These are phyloP conservation scores for Anthracocystis panici-leucophaei DNA, from an alignment of 1,284 basidiomycete genomes.

Conservation along the genomic window DNA sequence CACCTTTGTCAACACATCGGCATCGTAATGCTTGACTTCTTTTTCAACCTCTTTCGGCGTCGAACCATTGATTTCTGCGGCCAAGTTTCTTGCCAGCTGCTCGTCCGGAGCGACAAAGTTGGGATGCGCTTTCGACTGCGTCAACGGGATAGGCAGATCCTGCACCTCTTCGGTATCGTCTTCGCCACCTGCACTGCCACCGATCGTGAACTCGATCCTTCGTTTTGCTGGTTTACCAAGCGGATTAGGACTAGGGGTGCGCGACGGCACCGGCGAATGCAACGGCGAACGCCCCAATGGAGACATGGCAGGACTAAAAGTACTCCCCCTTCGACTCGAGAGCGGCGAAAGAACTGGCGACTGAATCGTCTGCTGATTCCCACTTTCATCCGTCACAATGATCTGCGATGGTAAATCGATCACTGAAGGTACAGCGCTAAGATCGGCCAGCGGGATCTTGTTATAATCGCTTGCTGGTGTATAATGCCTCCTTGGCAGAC, in stretches of 20 bases:
- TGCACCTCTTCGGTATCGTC: slow-evolving; percentile 13
- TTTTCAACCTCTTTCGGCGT: slow-evolving; percentile 27
- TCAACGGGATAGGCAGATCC: slow-evolving; percentile 40
- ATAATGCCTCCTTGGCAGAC: slow-evolving; percentile 60
- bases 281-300: slow-evolving; percentile 13
- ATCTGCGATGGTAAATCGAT: slow-evolving; percentile 49
- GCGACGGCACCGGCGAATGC: slow-evolving; percentile 32
- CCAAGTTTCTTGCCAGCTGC: slow-evolving; percentile 19
- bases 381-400: slow-evolving; percentile 45
- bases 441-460: slow-evolving; percentile 49
- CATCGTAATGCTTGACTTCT: slow-evolving; percentile 81
- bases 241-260: slow-evolving; percentile 40
- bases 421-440: slow-evolving; percentile 45
- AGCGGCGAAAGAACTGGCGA: slow-evolving; percentile 20
- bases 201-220: slow-evolving; percentile 48
- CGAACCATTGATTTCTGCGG: slow-evolving; percentile 21
- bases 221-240: slow-evolving; percentile 17
- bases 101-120: slow-evolving; percentile 41
- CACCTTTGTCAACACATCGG: slow-evolving; percentile 86
- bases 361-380: slow-evolving; percentile 35
- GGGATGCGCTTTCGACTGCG: slow-evolving; percentile 32
- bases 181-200: slow-evolving; percentile 6
- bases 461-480: slow-evolving; percentile 55
- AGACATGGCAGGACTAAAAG: slow-evolving; percentile 9
- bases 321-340: slow-evolving; percentile 13